Percentiles rank a stretch among this genome's conserved stretches.
phyloP scores from a whole-genome alignment of 2,329 filamentous ascomycete genomes.

The Diaporthe eres region DNA sequence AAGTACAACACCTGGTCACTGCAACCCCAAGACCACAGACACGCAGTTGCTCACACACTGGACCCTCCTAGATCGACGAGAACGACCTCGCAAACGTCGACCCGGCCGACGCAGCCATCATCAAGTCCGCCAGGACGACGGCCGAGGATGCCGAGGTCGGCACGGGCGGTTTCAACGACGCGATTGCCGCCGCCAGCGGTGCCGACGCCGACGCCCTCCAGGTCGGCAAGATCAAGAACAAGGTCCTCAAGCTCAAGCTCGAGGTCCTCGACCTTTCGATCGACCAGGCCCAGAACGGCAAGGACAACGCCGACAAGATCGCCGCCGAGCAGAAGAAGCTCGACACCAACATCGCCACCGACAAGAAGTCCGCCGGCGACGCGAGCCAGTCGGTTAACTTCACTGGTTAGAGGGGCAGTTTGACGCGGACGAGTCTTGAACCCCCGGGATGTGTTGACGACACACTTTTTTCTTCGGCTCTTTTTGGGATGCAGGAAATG shows the following conservation, averaged over 20 bases:
- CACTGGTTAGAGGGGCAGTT: conserved; percentile 43
- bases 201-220: conserved; percentile 61
- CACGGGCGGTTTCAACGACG: conserved; percentile 66
- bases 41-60: neutral
- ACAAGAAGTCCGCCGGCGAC: conserved; percentile 53
- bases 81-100: conserved; percentile 62
- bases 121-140: conserved; percentile 62
- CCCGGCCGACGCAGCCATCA: conserved; percentile 62
- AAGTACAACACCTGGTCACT: conserved; percentile 42
- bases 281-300: conserved; percentile 62
- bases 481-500: too few species aligned
- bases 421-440: neutral
- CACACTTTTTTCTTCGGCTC: neutral
- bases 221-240: conserved; percentile 42
- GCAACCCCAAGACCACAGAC: neutral
- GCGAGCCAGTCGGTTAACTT: conserved; percentile 55
- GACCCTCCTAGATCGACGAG: conserved; percentile 55
- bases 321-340: conserved; percentile 65
- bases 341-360: conserved; percentile 63
- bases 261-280: conserved; percentile 66
- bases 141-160: conserved; percentile 68
- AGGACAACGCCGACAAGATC: conserved; percentile 59
- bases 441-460: neutral
- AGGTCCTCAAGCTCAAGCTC: conserved; percentile 69
- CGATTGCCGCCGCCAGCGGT: conserved; percentile 61